Percentiles rank a stretch among this genome's conserved stretches.
Conservation (phyloP, 495 filamentous ascomycete genomes). For the Lasiosphaeria miniovina region DNA sequence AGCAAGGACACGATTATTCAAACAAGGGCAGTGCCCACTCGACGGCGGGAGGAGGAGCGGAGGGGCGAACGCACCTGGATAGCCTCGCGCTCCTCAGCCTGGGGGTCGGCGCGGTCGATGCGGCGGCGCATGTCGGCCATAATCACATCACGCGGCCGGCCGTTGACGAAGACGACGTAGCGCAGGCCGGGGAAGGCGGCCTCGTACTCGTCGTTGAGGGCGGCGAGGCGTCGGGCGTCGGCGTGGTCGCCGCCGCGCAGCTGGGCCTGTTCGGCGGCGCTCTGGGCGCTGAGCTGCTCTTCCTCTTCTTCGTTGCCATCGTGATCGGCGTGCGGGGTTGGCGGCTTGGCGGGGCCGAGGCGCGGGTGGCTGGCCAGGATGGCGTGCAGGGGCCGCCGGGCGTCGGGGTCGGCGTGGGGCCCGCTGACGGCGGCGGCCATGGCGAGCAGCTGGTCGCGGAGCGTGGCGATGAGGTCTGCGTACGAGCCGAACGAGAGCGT, state of each 20-base stretch:
- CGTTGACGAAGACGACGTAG: slow-evolving; percentile 95
- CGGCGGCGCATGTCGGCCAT: slow-evolving; percentile 82
- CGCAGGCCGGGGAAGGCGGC: slow-evolving; percentile 73
- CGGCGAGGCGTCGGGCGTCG: slow-evolving; percentile 56
- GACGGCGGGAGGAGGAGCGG: not conserved
- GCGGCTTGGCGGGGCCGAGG: slow-evolving; percentile 53
- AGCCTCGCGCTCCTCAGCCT: slow-evolving; percentile 66
- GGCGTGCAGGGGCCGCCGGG: slow-evolving; percentile 39
- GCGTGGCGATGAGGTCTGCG: slow-evolving; percentile 25
- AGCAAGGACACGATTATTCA: too few species aligned
- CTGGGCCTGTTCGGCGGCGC: slow-evolving; percentile 74
- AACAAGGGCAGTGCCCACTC: too few species aligned
- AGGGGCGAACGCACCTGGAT: slow-evolving; percentile 60
- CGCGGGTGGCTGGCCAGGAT: slow-evolving; percentile 88
- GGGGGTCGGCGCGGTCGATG: slow-evolving; percentile 65
- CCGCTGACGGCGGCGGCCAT: slow-evolving; percentile 34
- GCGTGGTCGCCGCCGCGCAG: slow-evolving; percentile 46
- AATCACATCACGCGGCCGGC: slow-evolving; percentile 65
- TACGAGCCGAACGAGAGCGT: slow-evolving; percentile 55
- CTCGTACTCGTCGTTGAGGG: slow-evolving; percentile 81
- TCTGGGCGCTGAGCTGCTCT: slow-evolving; percentile 63
- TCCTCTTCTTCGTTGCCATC: slow-evolving; percentile 42
- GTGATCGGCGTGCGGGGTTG: not conserved
- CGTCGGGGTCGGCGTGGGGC: slow-evolving; percentile 8
- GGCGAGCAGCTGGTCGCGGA: slow-evolving; percentile 58